Evolutionary conservation across 495 filamentous ascomycete genomes (phyloP).

Genomic region (Opeltia flavorubescens): DNA sequence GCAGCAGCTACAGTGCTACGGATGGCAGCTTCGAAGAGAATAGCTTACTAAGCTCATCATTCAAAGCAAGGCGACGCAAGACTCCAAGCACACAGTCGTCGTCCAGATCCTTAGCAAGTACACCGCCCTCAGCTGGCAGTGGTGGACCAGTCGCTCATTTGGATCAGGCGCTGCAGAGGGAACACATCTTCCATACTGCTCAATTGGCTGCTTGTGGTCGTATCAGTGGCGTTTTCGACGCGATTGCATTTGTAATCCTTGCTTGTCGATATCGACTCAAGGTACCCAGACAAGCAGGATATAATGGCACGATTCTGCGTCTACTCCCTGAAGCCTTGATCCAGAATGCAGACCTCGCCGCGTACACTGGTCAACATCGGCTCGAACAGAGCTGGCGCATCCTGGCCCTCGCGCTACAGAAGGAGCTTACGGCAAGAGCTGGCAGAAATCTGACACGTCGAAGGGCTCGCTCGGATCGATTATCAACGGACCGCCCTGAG

Average conservation of each 20-base stretch:
- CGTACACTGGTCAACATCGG: slow-evolving; percentile 42
- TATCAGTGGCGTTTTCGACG: slow-evolving; percentile 9
- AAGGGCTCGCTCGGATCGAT: slow-evolving; percentile 2
- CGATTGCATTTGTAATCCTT: slow-evolving; percentile 10
- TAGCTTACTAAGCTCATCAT: slow-evolving; percentile 23
- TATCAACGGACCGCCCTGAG: not conserved
- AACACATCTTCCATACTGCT: not conserved
- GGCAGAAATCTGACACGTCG: slow-evolving; percentile 35
- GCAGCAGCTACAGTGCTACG: slow-evolving; percentile 23
- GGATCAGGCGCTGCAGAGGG: slow-evolving; percentile 35
- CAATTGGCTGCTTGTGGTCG: slow-evolving; percentile 10
- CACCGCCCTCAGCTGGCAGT: slow-evolving; percentile 19
- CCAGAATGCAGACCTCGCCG: slow-evolving; percentile 47
- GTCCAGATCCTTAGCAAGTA: slow-evolving; percentile 23
- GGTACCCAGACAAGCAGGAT: not conserved
- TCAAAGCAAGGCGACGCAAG: slow-evolving; percentile 20
- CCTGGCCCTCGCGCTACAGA: slow-evolving; percentile 43
- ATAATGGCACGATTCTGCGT: not conserved
- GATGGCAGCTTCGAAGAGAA: slow-evolving; percentile 30
- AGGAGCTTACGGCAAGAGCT: slow-evolving; percentile 44
- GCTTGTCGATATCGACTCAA: slow-evolving; percentile 7
- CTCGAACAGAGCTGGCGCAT: slow-evolving; percentile 67
- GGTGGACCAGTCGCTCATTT: slow-evolving; percentile 19
- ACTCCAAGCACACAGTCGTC: slow-evolving; percentile 19
- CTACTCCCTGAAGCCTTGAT: slow-evolving; percentile 27